Conservation (phyloP, 2,329 filamentous ascomycete species). For the Cladosporium austrohemisphaericum region DNA sequence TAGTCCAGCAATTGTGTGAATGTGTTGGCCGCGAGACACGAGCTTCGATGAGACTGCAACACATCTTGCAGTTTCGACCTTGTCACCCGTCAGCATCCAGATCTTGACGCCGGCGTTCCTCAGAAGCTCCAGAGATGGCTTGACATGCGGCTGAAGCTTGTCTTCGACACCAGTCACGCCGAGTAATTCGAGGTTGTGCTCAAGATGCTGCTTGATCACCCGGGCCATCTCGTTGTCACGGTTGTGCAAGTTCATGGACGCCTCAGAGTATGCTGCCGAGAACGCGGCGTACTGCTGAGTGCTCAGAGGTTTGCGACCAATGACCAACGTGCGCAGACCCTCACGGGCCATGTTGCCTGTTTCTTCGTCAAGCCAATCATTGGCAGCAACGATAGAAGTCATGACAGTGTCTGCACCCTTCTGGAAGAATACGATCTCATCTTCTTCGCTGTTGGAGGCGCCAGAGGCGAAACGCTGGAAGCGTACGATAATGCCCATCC, state of each 20-base stretch:
- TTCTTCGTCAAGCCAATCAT: conserved; percentile 98
- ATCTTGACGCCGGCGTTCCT: conserved; percentile 98
- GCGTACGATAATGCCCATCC: conserved; percentile 95
- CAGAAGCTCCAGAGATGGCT: conserved; percentile 87
- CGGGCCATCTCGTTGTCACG: conserved; percentile 78
- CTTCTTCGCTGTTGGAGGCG: conserved; percentile 49
- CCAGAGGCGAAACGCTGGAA: conserved; percentile 58
- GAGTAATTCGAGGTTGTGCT: conserved; percentile 83
- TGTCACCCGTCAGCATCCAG: conserved; percentile 99
- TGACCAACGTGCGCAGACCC: conserved; percentile 86
- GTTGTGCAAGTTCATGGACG: conserved; percentile 72
- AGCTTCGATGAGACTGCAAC: conserved; percentile 94
- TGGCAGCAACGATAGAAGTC: conserved; percentile 89
- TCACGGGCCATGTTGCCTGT: conserved; percentile 99
- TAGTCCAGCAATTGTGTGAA: conserved; percentile 76
- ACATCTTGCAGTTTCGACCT: conserved; percentile 94
- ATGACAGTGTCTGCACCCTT: conserved; percentile 98
- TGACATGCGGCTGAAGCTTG: conserved; percentile 92
- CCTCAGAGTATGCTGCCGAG: conserved; percentile 67
- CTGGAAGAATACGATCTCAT: conserved; percentile 97
- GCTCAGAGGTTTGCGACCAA: conserved; percentile 86
- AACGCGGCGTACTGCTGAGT: conserved; percentile 78
- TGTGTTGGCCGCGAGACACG: conserved; percentile 88
- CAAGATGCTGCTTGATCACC: conserved; percentile 75
- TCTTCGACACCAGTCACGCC: conserved; percentile 99